Percentiles rank a stretch among this genome's conserved stretches.
Evolutionary conservation across 805 yeast genomes (phyloP).

Genomic region (Zygosaccharomyces pseudorouxii): DNA sequence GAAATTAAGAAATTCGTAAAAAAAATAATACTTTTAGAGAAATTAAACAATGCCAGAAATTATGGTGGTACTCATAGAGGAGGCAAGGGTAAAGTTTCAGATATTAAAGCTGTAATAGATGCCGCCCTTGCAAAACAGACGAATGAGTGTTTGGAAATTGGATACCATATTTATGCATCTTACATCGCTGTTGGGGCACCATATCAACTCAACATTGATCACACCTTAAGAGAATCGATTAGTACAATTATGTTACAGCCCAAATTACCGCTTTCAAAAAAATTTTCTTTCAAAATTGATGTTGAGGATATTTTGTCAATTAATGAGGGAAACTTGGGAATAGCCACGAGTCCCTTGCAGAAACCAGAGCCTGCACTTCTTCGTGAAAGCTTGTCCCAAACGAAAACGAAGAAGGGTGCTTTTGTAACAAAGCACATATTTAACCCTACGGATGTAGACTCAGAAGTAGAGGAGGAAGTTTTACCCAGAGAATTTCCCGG

Average conservation of each 20-base stretch:
- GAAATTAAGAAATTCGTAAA: constrained; percentile 52
- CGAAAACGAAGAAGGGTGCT: neutral
- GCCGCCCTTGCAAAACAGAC: constrained; percentile 43
- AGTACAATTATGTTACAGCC: constrained; percentile 39
- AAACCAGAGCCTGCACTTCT: constrained; percentile 2
- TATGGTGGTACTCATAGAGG: constrained; percentile 10
- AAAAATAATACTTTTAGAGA: constrained; percentile 42
- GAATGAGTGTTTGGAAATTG: constrained; percentile 54
- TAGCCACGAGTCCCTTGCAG: neutral
- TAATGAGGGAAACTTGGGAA: neutral
- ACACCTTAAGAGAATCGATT: constrained; percentile 43
- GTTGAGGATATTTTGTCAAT: constrained; percentile 2
- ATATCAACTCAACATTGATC: constrained; percentile 64
- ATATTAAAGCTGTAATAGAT: constrained; percentile 33
- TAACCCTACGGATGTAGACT: neutral
- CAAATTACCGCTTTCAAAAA: constrained; percentile 31
- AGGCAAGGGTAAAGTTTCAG: constrained; percentile 17
- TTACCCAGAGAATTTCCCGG: neutral
- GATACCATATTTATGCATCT: constrained; percentile 60
- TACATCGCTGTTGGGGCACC: constrained; percentile 66
- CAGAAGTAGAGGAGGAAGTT: neutral
- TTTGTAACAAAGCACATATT: neutral
- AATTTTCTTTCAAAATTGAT: neutral
- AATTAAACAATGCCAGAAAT: constrained; percentile 32
- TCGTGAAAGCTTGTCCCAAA: neutral